phyloP scores from a whole-genome alignment of 2,329 filamentous ascomycete species.

The Boeremia lycopersici region DNA sequence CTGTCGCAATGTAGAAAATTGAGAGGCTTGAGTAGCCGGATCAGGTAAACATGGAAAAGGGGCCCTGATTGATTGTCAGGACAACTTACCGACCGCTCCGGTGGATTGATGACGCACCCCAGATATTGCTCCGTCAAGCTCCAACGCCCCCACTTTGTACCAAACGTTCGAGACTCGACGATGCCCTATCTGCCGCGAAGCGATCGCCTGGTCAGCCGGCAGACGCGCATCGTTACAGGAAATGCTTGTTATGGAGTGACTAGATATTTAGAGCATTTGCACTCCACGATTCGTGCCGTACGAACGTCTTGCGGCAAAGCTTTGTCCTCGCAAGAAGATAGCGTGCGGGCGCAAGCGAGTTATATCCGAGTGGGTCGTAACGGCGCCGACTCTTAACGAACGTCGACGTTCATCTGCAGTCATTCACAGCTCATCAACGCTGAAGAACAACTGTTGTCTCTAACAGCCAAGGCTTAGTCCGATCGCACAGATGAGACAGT shows the following conservation, averaged over 20 bases:
- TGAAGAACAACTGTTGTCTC: background rate
- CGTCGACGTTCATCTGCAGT: background rate
- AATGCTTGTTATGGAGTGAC: background rate
- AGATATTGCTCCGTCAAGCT: conserved; percentile 1
- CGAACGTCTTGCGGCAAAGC: background rate
- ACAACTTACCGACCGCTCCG: background rate
- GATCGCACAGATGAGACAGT: background rate
- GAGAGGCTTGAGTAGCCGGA: background rate
- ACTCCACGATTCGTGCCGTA: background rate
- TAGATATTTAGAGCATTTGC: background rate
- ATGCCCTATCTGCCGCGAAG: conserved; percentile 1
- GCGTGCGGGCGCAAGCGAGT: conserved; percentile 11
- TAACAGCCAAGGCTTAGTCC: background rate
- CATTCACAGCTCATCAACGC: background rate
- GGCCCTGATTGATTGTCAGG: background rate
- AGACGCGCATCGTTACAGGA: background rate
- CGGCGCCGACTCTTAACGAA: conserved; percentile 3
- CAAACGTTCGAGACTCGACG: conserved; percentile 2
- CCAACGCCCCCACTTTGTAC: conserved; percentile 1
- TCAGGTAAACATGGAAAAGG: background rate
- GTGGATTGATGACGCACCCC: conserved; percentile 8
- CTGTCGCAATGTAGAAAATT: background rate
- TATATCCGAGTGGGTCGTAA: conserved; percentile 18
- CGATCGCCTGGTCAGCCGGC: background rate
- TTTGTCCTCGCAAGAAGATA: conserved; percentile 16